Percentiles rank a stretch among this genome's conserved stretches.
These are phyloP conservation scores for Pyricularia pennisetigena DNA, from an alignment of 2,329 filamentous ascomycete genomes.

Conservation along the genomic window DNA sequence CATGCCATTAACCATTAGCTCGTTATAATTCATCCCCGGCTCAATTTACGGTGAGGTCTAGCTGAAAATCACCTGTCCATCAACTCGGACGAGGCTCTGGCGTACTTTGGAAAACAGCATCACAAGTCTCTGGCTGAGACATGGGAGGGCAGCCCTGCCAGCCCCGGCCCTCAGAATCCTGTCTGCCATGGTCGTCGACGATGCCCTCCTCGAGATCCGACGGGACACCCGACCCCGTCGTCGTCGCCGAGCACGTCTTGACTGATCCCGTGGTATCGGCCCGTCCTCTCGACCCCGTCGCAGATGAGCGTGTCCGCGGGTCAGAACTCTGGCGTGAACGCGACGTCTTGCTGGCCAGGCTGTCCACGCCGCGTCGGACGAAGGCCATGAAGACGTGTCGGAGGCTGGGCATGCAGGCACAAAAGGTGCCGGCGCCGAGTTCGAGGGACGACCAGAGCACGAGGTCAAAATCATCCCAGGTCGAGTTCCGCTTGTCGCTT, in stretches of 20 bases:
- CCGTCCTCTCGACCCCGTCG: no score
- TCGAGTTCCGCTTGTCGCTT: not conserved
- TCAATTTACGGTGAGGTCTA: not conserved
- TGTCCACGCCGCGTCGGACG: not conserved
- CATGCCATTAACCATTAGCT: not conserved
- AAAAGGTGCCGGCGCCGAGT: not conserved
- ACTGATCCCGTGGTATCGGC: no score
- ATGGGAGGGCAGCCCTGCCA: not conserved
- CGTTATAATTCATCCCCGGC: not conserved
- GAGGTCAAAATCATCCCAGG: not conserved
- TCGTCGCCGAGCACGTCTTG: no score
- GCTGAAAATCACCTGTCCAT: not conserved
- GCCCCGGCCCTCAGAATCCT: no score
- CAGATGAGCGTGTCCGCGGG: no score
- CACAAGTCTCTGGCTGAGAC: not conserved
- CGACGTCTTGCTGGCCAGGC: not conserved
- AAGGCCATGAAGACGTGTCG: not conserved
- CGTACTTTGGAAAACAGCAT: not conserved
- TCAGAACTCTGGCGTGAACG: no score
- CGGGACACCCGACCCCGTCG: no score
- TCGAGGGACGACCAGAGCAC: not conserved
- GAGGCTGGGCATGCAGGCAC: not conserved
- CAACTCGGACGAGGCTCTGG: not conserved
- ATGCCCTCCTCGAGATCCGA: no score
- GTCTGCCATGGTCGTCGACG: no score